Percentiles rank a stretch among this genome's conserved stretches.
These are phyloP conservation scores for Saccharomyces hybrid DNA, from an alignment of 1,139 yeast species.

Conservation along the genomic window DNA sequence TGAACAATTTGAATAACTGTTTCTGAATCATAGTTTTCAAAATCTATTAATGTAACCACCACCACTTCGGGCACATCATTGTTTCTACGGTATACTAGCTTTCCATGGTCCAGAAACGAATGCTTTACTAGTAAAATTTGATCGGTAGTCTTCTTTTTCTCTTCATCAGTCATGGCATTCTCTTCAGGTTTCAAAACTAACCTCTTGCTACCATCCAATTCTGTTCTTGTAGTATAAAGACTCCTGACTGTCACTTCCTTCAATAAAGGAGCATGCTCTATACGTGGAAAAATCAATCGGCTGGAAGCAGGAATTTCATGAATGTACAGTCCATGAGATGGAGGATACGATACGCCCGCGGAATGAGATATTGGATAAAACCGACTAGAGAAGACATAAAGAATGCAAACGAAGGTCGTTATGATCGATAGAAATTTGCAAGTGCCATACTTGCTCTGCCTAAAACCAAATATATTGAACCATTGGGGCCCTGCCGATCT, in stretches of 20 bases:
- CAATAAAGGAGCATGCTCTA: constrained; percentile 56
- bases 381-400: constrained; percentile 9
- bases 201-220: constrained; percentile 38
- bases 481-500: not conserved
- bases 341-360: constrained; percentile 16
- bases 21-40: constrained; percentile 53
- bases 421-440: constrained; percentile 4
- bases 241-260: constrained; percentile 48
- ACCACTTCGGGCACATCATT: constrained; percentile 57
- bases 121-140: constrained; percentile 42
- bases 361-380: constrained; percentile 7
- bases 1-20: constrained; percentile 62
- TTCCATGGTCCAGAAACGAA: constrained; percentile 58
- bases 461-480: not conserved
- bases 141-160: constrained; percentile 37
- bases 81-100: constrained; percentile 42
- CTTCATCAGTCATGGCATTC: constrained; percentile 34
- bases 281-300: constrained; percentile 55
- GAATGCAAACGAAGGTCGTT: constrained; percentile 6
- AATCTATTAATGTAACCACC: constrained; percentile 76
- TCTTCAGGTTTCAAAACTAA: constrained; percentile 43
- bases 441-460: not conserved
- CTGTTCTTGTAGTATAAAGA: constrained; percentile 41
- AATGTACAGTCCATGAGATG: constrained; percentile 37
- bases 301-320: constrained; percentile 43